Base-by-base conservation (phyloP, 768 basidiomycete species). In the Phlegmacium glaucopus region DNA sequence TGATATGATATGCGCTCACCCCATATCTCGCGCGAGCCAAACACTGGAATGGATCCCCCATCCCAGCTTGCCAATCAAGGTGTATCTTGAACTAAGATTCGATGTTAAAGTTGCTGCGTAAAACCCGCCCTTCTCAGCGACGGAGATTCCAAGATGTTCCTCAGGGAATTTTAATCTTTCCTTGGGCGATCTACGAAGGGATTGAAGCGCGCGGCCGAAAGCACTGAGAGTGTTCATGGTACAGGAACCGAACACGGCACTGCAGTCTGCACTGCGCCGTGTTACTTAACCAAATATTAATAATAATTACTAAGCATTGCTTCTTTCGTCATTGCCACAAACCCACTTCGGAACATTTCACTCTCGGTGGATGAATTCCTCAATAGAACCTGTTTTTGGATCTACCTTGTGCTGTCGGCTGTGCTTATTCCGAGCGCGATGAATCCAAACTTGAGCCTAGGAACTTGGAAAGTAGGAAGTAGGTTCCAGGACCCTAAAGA, bases 51-150 rank as follows among this genome's bases (percentile, higher is more conserved):
- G 72, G 44, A 67, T 65, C 8, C 52, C 52, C 73, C 72, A 77
- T 8, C 81, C 82, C 10, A 82, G 62, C 61, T 82, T 82, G 30
- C 80, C 61, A 34, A 82, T 70, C 47, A 81, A 67, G 13, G 67
- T 60, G 60, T 82, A 81, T 67, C 75, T 39, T 17, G 51, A 17
- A 26, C 47, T 47, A 17, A 55, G 44, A 34, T 9, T 46, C 5
- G 29, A 26, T 4, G 35, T 42, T 11, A 51, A 45, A 29, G 28
- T 18, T 15, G 49, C 48, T 16, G 57, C 30, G 27, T 54, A 56
- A 36, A 52, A 56, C 8, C 58, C 58, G 8, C 48, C 52, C 16
- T n/a, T 45, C 25, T 51, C 22, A 34, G 29, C 48, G 37, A 48
- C 39, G 17, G 56, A 45, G 16, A 57, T 52, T 27, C 47, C 49